Conservation (phyloP, 202 grass and related monocot species). For the Zoysia matrella region DNA sequence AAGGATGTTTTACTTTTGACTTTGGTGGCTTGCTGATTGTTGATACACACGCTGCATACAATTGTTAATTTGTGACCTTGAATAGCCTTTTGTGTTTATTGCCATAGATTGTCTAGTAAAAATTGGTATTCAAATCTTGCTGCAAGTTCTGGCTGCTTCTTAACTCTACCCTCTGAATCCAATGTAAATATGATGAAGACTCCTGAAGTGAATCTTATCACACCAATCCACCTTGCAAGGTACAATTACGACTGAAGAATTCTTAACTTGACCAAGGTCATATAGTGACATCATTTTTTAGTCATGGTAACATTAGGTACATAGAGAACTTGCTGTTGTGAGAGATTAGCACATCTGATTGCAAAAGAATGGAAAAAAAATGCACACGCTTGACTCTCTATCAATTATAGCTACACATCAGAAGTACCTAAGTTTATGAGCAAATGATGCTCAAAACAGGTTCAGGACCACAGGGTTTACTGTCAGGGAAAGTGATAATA, state of each 20-base stretch:
- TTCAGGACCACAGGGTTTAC: not conserved
- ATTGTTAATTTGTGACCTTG: not conserved
- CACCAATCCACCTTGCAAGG: not conserved
- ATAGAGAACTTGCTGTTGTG: not conserved
- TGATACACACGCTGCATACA: not conserved
- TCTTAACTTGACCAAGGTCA: constrained; percentile 4
- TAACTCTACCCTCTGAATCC: not conserved
- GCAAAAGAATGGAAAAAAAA: too few relatives aligned
- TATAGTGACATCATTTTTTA: not conserved
- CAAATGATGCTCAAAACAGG: not conserved
- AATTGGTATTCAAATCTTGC: not conserved
- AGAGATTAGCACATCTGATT: not conserved
- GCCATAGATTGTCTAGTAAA: not conserved
- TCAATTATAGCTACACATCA: not conserved
- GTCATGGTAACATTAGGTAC: not conserved
- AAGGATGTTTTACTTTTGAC: constrained; percentile 10
- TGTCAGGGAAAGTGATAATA: not conserved
- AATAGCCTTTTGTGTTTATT: not conserved
- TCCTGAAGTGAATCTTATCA: not conserved
- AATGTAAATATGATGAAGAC: not conserved
- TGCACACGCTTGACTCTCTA: too few relatives aligned
- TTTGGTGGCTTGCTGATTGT: not conserved
- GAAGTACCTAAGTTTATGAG: not conserved
- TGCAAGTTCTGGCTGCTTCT: not conserved
- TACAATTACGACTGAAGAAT: not conserved